These are phyloP conservation scores for Lyophyllum decastes DNA, from an alignment of 768 basidiomycete species.

Conservation along the genomic window DNA sequence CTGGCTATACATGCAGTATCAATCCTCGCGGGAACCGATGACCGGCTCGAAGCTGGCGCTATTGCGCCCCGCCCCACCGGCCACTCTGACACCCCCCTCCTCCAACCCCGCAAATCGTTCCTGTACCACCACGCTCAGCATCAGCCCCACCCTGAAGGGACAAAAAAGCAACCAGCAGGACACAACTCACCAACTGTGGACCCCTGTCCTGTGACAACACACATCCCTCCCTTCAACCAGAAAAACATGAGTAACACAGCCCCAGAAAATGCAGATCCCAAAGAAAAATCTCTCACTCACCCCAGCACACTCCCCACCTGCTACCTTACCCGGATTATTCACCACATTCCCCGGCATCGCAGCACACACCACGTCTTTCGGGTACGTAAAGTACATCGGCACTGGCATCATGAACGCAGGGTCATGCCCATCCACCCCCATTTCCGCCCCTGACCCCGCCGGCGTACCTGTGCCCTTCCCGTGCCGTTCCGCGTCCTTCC, in stretches of 20 bases:
- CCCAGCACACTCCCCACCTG: constrained; percentile 7
- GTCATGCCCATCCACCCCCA: constrained; percentile 15
- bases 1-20: too few species aligned
- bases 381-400: constrained; percentile 27
- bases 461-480: too few species aligned
- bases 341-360: constrained; percentile 16
- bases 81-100: background rate
- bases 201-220: background rate
- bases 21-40: too few species aligned
- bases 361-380: constrained; percentile 16
- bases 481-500: constrained; percentile 19
- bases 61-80: background rate
- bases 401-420: constrained; percentile 35
- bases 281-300: background rate
- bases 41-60: too few species aligned
- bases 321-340: constrained; percentile 10
- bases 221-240: background rate
- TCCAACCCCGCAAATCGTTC: constrained; percentile 13
- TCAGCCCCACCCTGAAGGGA: background rate
- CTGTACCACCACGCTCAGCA: background rate
- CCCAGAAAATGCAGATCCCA: background rate
- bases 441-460: too few species aligned
- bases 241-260: background rate
- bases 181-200: background rate
- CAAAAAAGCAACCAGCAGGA: background rate